Evolutionary conservation across 306 rosid species (phyloP), one percentile per base, ranked within the genome.

Genomic region (Gastrolobium bilobum): DNA sequence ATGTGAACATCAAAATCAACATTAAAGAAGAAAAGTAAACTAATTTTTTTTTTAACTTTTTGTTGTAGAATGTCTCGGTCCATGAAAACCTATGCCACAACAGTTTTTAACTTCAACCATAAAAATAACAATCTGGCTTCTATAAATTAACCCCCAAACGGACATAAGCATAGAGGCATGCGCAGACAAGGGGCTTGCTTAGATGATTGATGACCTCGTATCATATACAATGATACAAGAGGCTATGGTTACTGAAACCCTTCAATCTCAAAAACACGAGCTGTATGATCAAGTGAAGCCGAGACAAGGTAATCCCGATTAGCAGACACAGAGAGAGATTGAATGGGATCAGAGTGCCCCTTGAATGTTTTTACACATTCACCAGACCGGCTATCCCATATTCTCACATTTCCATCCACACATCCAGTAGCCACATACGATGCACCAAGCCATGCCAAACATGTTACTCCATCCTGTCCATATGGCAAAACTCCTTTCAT

Each of bases 301-400:
- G 98, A 91, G 65, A 93, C 96, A 29, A 95, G 81, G 83, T 69
- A 87, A 75, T 95, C 88, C 5, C 73, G 52, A 86, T 84, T 83
- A 44, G 93, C 90, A 30, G 94, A 92, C 30, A 90, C 75, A 43
- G 93, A 81, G 8, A 95, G 85, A 69, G 93, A 86, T 54, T 91
- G 96, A 79, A 95, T 86, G 34, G 79, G 86, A 40, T 82, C 85
- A 5, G 84, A 61, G 75, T 95, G 97, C 34, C 99, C 98, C 26
- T 69, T 64, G 60, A 91, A 90, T 75, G 89, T 90, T 78, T 56
- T 82, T 47, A 87, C 86, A 89, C 99, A 91, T 53, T 88, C 95
- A 46, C 97, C 96, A 0, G 98, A 89, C 10, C 91, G 91, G 63
- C 91, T 82, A 66, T 95, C 98, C 99, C 98, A 91, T 57, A 93